Evolutionary conservation across 2,329 filamentous ascomycete species (phyloP).

Genomic region (Tolypocladium tropicale): DNA sequence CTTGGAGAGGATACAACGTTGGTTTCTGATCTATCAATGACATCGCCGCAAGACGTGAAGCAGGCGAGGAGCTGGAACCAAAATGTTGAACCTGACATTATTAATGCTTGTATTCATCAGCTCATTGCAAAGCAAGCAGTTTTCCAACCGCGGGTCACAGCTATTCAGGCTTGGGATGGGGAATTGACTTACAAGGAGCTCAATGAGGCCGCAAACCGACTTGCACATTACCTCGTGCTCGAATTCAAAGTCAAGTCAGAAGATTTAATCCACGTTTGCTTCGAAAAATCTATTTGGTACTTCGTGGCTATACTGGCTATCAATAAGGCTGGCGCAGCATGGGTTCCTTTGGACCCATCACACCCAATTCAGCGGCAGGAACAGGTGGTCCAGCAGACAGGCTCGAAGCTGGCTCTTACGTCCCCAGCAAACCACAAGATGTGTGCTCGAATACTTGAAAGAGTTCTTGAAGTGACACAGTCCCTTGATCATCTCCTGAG

Average conservation of each 20-base stretch:
- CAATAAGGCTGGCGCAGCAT: conserved; percentile 6
- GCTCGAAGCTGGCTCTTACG: background rate
- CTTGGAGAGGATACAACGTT: background rate
- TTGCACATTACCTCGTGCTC: conserved; percentile 3
- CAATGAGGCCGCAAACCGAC: background rate
- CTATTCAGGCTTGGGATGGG: conserved; percentile 32
- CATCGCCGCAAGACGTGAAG: background rate
- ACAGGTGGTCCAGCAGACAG: background rate
- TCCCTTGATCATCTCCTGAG: background rate
- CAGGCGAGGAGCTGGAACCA: background rate
- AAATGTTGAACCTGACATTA: background rate
- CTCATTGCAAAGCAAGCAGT: background rate
- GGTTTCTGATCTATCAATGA: background rate
- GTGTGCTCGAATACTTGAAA: background rate
- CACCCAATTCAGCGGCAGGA: background rate
- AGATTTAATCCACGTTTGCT: background rate
- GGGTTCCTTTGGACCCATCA: conserved; percentile 4
- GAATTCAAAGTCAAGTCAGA: conserved; percentile 7
- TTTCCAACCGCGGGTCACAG: conserved; percentile 12
- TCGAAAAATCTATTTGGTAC: conserved; percentile 3
- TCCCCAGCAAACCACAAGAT: background rate
- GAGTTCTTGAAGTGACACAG: background rate
- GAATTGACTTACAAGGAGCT: conserved; percentile 26
- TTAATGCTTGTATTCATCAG: background rate
- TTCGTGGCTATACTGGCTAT: conserved; percentile 8